phyloP scores from a whole-genome alignment of 1,284 basidiomycete genomes.

The Malassezia furfur region DNA sequence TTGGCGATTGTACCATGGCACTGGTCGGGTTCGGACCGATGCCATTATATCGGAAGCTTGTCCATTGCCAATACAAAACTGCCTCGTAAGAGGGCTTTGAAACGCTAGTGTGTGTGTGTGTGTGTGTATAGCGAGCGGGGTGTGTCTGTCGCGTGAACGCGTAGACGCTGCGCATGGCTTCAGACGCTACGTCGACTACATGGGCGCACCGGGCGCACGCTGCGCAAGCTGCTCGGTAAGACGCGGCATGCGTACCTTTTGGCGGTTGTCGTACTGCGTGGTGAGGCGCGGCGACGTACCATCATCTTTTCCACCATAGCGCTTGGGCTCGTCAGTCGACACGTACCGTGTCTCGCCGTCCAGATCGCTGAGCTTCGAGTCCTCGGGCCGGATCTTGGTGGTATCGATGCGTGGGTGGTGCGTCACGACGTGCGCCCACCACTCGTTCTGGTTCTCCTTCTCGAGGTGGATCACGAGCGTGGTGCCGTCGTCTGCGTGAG shows the following conservation, averaged over 20 bases:
- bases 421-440: conserved; percentile 95
- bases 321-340: conserved; percentile 52
- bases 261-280: conserved; percentile 84
- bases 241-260: conserved; percentile 62
- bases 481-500: conserved; percentile 56
- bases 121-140: neutral
- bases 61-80: conserved; percentile 17
- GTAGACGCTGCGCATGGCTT: no score
- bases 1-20: conserved; percentile 11
- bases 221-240: no score
- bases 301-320: conserved; percentile 99
- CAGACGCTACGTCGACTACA: no score
- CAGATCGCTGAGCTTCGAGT: conserved; percentile 89
- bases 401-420: conserved; percentile 96
- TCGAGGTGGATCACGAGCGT: conserved; percentile 69
- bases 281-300: conserved; percentile 55
- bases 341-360: conserved; percentile 77
- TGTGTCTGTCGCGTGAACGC: no score
- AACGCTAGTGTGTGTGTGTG: neutral
- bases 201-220: no score
- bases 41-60: conserved; percentile 13
- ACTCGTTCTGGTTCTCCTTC: conserved; percentile 74
- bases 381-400: conserved; percentile 86
- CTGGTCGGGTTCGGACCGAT: conserved; percentile 1
- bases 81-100: conserved; percentile 11